Percentiles rank a stretch among this genome's conserved stretches.
These are phyloP conservation scores for Wickerhamomyces sp. DNA, from an alignment of 1,139 yeast species.

Conservation along the genomic window DNA sequence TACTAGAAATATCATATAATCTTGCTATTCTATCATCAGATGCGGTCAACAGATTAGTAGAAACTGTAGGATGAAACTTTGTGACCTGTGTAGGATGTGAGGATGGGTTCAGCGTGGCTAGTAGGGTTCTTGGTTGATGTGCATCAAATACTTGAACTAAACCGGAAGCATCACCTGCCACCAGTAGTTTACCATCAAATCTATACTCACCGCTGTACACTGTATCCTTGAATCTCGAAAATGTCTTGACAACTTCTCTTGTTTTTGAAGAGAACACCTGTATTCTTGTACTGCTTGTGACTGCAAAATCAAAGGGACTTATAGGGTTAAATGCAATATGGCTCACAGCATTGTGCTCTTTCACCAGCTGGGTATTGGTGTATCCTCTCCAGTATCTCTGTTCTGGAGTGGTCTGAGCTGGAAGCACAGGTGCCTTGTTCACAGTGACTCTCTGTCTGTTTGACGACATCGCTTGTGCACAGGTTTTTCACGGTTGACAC, in stretches of 20 bases:
- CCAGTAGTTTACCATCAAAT: constrained; percentile 75
- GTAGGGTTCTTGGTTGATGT: constrained; percentile 67
- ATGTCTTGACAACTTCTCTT: constrained; percentile 83
- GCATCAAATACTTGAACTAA: constrained; percentile 81
- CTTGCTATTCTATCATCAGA: constrained; percentile 88
- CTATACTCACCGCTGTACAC: constrained; percentile 84
- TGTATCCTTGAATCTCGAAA: constrained; percentile 86
- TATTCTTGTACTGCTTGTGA: constrained; percentile 85
- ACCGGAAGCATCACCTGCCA: constrained; percentile 89
- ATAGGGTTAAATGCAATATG: constrained; percentile 85
- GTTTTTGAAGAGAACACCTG: constrained; percentile 92
- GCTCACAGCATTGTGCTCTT: constrained; percentile 89
- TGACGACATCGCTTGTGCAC: constrained; percentile 60
- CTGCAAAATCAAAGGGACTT: constrained; percentile 89
- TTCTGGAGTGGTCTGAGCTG: constrained; percentile 87
- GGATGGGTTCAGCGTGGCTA: constrained; percentile 78
- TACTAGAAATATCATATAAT: constrained; percentile 83
- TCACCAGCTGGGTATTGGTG: constrained; percentile 76
- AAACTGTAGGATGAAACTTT: constrained; percentile 76
- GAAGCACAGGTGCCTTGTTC: constrained; percentile 69
- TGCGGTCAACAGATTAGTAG: constrained; percentile 76
- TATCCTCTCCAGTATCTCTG: constrained; percentile 89
- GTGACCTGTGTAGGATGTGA: constrained; percentile 90
- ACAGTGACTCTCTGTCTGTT: constrained; percentile 64
- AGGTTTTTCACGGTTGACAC: too few relatives aligned